Evolutionary conservation across 352 stramenopile species (phyloP).

Genomic region (Pythium monospermum): DNA sequence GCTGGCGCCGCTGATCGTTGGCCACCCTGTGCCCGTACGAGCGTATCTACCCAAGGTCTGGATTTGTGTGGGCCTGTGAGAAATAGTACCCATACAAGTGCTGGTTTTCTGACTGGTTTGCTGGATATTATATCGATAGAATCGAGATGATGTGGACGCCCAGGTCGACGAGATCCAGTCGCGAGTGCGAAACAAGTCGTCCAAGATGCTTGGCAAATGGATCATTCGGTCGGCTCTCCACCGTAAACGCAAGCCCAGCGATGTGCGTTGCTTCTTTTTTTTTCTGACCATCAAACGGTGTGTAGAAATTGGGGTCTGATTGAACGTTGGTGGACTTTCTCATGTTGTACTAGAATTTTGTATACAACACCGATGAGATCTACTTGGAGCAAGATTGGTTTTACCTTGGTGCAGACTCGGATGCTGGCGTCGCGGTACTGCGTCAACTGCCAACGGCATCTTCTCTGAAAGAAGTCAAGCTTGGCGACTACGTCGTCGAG

Average conservation of each 20-base stretch:
- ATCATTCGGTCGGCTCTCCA: conserved; percentile 64
- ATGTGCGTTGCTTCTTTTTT: conserved; percentile 30
- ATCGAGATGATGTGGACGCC: conserved; percentile 60
- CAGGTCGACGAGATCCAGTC: conserved; percentile 77
- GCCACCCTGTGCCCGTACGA: conserved; percentile 50
- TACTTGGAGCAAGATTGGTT: conserved; percentile 85
- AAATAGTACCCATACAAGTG: too few relatives aligned
- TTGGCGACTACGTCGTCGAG: conserved; percentile 66
- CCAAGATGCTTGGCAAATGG: conserved; percentile 73
- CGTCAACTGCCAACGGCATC: conserved; percentile 41
- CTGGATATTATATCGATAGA: too few relatives aligned
- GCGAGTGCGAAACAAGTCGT: conserved; percentile 70
- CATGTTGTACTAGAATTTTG: conserved; percentile 49
- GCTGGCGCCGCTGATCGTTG: conserved; percentile 41
- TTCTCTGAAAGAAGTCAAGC: conserved; percentile 5
- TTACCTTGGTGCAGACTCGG: conserved; percentile 66
- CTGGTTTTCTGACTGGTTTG: too few relatives aligned
- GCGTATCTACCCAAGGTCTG: conserved; percentile 77
- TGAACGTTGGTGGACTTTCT: too few relatives aligned
- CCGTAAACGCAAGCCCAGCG: conserved; percentile 29
- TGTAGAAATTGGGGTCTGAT: too few relatives aligned
- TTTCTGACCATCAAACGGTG: neutral
- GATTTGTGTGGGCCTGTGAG: too few relatives aligned
- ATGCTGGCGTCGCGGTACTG: conserved; percentile 54
- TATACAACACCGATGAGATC: conserved; percentile 82